A percentile compares a stretch with the other conserved stretches of the same genome.
These are phyloP conservation scores for Chaetomiaceae sp. DNA, from an alignment of 2,329 filamentous ascomycete species.

Conservation along the genomic window DNA sequence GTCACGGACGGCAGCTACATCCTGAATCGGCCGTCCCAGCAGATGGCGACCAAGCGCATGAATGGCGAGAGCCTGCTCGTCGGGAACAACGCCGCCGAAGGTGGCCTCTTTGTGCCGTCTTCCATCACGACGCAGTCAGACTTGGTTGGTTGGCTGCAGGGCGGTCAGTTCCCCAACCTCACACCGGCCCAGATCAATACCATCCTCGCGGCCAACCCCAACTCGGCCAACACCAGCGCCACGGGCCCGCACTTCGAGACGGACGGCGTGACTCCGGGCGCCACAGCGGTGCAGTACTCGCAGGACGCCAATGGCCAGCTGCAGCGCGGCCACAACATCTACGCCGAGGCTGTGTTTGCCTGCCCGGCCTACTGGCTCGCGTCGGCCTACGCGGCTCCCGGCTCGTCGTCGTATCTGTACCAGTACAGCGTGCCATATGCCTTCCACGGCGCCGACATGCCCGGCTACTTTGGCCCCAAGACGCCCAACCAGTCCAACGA, in stretches of 20 bases:
- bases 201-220: slow-evolving; percentile 31
- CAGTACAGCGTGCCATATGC: slow-evolving; percentile 43
- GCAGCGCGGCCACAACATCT: slow-evolving; percentile 49
- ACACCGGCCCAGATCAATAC: slow-evolving; percentile 29
- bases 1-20: slow-evolving; percentile 36
- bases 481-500: slow-evolving; percentile 22
- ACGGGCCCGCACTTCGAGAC: slow-evolving; percentile 29
- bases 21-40: slow-evolving; percentile 27
- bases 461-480: slow-evolving; percentile 32
- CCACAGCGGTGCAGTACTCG: slow-evolving; percentile 46
- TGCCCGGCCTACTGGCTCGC: slow-evolving; percentile 55
- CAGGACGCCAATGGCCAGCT: slow-evolving; percentile 48
- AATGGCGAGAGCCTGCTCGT: slow-evolving; percentile 33
- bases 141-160: slow-evolving; percentile 31
- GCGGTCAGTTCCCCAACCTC: slow-evolving; percentile 33
- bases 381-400: slow-evolving; percentile 37
- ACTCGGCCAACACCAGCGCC: slow-evolving; percentile 22
- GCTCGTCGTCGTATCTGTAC: slow-evolving; percentile 37
- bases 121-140: slow-evolving; percentile 30
- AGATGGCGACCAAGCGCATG: slow-evolving; percentile 29
- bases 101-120: slow-evolving; percentile 34
- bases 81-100: slow-evolving; percentile 38
- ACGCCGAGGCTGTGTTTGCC: slow-evolving; percentile 50
- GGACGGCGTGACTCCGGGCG: slow-evolving; percentile 27
- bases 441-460: slow-evolving; percentile 36